Evolutionary conservation across 176 grass and related monocot genomes (phyloP), one percentile per base, ranked within the genome.

Genomic region (Avena eriantha): DNA sequence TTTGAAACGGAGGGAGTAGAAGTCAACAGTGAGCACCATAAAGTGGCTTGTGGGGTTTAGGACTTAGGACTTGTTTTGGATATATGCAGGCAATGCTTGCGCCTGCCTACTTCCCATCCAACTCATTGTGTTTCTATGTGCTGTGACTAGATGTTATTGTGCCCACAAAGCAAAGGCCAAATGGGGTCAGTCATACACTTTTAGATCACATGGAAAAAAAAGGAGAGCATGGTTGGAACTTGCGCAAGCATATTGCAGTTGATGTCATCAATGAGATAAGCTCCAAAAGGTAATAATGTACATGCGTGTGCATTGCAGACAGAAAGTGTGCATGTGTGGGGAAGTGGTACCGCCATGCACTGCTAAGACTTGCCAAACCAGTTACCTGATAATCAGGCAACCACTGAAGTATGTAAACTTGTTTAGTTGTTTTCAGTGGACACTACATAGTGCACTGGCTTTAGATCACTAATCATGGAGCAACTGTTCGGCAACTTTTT

Each of bases 141-240:
- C 10, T 78, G 77, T 54, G 45, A 33, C 77, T 55, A 46, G 45
- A 80, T 63, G 61, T 41, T 93, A 61, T 36, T 86, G 89, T 89
- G 83, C 86, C 79, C 79, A 89, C 80, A 84, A 91, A 92, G 86
- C 73, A 79, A 83, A 87, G 63, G 41, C 77, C 72, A 65, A 83
- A 87, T 33, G 16, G 21, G 34, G 53, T 77, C 66, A 75, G 24
- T 80, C 12, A 80, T 80, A 86, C 13, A 53, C 53, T 73, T 87
- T 79, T 69, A 51, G 57, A 72, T 45, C 14, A 73, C 39, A 73
- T 7, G 14, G 36, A 63, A 73, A 76, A 57, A 74, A 31, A 84
- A 50, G 29, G 29, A 77, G 49, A 73, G 57, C 3, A 82, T 35
- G 82, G 54, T 85, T 89, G 77, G 82, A 86, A 72, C 67, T 84